Percentiles rank a stretch among this genome's conserved stretches.
phyloP scores from a whole-genome alignment of 345 rosid species.

The Reutealis trisperma region DNA sequence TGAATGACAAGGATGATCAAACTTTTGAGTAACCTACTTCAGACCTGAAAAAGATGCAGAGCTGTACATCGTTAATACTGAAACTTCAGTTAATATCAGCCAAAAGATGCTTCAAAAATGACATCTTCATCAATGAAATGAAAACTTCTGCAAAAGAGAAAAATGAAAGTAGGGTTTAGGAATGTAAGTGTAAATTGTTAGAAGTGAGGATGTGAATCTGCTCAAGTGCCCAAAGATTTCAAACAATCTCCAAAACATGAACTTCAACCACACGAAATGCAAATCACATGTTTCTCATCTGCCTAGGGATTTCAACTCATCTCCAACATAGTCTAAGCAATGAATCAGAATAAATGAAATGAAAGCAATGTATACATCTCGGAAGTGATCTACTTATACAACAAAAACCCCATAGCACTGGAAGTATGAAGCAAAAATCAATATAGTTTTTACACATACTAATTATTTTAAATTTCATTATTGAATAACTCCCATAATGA shows the following conservation, averaged over 20 bases:
- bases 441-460: not conserved
- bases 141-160: conserved; percentile 7
- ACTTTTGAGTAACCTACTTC: conserved; percentile 7
- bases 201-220: not conserved
- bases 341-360: not conserved
- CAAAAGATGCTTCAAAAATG: conserved; percentile 20
- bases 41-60: conserved; percentile 42
- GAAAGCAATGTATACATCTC: not conserved
- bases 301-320: not conserved
- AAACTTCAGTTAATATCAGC: conserved; percentile 14
- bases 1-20: conserved; percentile 7
- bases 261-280: not conserved
- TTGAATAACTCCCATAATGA: not conserved
- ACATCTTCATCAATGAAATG: conserved; percentile 16
- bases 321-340: not conserved
- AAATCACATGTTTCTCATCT: not conserved
- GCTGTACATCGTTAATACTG: conserved; percentile 17
- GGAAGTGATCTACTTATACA: not conserved
- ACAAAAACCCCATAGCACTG: not conserved
- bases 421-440: not conserved
- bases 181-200: not conserved
- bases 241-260: not conserved
- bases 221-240: not conserved
- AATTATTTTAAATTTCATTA: not conserved
- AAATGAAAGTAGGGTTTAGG: not conserved